These are phyloP conservation scores for Phytophthora cactorum DNA, from an alignment of 352 stramenopile genomes.

Conservation along the genomic window DNA sequence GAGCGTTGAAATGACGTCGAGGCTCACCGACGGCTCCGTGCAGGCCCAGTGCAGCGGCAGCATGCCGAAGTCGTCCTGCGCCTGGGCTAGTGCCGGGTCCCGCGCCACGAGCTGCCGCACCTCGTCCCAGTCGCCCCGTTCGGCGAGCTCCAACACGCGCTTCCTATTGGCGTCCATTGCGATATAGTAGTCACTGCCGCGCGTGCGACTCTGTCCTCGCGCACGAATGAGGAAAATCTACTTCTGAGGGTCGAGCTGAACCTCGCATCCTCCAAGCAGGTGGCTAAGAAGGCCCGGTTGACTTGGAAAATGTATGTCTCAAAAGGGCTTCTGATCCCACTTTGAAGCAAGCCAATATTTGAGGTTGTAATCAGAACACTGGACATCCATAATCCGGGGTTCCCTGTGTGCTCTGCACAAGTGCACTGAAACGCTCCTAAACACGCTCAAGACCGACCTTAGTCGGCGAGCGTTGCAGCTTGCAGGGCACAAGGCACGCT, in stretches of 20 bases:
- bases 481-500: too few species aligned
- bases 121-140: constrained; percentile 73
- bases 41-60: constrained; percentile 86
- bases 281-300: constrained; percentile 2
- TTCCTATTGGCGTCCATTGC: constrained; percentile 50
- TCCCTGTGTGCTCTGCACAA: constrained; percentile 1
- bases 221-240: constrained; percentile 10
- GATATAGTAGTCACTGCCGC: constrained; percentile 7
- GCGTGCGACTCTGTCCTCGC: constrained; percentile 16
- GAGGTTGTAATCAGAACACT: constrained; percentile 22
- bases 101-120: constrained; percentile 50
- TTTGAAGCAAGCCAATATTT: constrained; percentile 23
- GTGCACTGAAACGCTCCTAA: neutral
- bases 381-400: constrained; percentile 2
- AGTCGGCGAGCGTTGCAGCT: neutral
- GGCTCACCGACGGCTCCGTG: constrained; percentile 59
- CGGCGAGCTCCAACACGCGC: constrained; percentile 60
- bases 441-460: neutral
- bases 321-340: constrained; percentile 15
- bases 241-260: constrained; percentile 11
- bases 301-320: constrained; percentile 21
- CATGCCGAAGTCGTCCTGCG: constrained; percentile 86
- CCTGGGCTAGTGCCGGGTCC: constrained; percentile 53
- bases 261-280: neutral
- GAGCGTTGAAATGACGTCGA: constrained; percentile 56